A percentile compares a stretch with the other conserved stretches of the same genome.
phyloP scores from a whole-genome alignment of 2,329 filamentous ascomycete species.

The Arthrobotrys megalospora region DNA sequence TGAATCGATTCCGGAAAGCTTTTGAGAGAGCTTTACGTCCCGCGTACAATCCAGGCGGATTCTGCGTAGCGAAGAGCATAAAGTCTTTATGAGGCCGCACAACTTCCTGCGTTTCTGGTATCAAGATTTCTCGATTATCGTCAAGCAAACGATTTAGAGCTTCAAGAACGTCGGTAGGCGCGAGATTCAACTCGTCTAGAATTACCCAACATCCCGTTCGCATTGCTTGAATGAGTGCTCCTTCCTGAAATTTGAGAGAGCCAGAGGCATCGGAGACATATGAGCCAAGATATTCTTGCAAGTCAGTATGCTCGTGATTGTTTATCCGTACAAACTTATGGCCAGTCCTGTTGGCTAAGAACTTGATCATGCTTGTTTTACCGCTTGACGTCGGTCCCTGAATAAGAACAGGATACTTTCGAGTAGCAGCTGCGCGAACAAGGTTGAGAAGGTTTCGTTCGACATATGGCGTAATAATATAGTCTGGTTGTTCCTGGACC shows the following conservation, averaged over 20 bases:
- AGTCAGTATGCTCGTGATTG: constrained; percentile 98
- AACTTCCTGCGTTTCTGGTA: constrained; percentile 95
- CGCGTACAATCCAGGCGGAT: constrained; percentile 94
- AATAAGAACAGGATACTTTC: constrained; percentile 91
- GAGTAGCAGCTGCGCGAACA: constrained; percentile 91
- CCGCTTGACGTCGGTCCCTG: constrained; percentile 97
- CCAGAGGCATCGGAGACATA: constrained; percentile 91
- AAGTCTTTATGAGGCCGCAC: constrained; percentile 94
- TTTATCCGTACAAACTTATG: constrained; percentile 99
- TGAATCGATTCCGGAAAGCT: constrained; percentile 95
- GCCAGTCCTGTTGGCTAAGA: constrained; percentile 94
- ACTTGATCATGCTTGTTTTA: constrained; percentile 99
- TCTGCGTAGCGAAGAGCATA: constrained; percentile 98
- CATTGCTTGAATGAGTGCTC: constrained; percentile 90
- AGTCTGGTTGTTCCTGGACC: constrained; percentile 83
- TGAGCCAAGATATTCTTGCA: constrained; percentile 96
- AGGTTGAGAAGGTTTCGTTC: constrained; percentile 95
- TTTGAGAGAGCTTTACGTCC: constrained; percentile 93
- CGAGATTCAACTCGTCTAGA: constrained; percentile 95
- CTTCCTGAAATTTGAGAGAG: constrained; percentile 90
- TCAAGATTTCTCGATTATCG: constrained; percentile 94
- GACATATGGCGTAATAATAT: constrained; percentile 96
- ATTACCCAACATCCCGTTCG: constrained; percentile 97
- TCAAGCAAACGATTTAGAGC: constrained; percentile 95
- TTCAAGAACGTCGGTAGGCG: constrained; percentile 96